Conservation (phyloP, 352 stramenopile species). For the Pythium monospermum region DNA sequence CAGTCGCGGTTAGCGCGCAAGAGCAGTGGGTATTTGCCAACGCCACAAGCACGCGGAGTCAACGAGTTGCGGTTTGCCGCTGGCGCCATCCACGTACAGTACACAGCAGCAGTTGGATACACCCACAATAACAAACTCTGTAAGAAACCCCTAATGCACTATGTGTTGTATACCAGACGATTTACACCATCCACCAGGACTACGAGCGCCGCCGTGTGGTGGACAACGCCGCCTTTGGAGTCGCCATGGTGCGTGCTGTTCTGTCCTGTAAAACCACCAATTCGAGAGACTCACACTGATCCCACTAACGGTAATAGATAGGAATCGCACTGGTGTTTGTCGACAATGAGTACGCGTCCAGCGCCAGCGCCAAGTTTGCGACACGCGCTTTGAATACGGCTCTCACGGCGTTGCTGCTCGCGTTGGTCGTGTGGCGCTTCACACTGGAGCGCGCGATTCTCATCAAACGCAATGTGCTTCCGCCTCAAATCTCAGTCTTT, state of each 20-base stretch:
- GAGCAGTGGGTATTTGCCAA: conserved; percentile 45
- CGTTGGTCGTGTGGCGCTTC: conserved; percentile 52
- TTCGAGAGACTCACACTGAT: too few species aligned
- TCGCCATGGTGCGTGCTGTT: conserved; percentile 48
- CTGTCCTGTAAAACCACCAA: too few species aligned
- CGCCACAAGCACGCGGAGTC: conserved; percentile 6
- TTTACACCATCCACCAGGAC: conserved; percentile 53
- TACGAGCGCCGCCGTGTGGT: conserved; percentile 58
- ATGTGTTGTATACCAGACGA: conserved; percentile 28
- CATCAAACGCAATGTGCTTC: conserved; percentile 54
- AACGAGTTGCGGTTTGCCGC: conserved; percentile 45
- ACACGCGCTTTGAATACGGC: conserved; percentile 38
- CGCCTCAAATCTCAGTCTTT: conserved; percentile 43
- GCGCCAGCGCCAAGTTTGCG: conserved; percentile 25
- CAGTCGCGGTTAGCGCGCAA: conserved; percentile 9
- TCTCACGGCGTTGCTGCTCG: conserved; percentile 45
- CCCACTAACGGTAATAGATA: too few species aligned
- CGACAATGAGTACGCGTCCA: conserved; percentile 53
- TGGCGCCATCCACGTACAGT: conserved; percentile 41
- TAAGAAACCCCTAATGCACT: neutral
- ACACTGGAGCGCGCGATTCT: conserved; percentile 48
- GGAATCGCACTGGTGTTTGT: conserved; percentile 61
- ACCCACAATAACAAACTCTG: too few species aligned
- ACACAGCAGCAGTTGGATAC: neutral
- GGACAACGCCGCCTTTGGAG: conserved; percentile 48